phyloP scores from a whole-genome alignment of 2,329 filamentous ascomycete species.

The Fusarium clavum region DNA sequence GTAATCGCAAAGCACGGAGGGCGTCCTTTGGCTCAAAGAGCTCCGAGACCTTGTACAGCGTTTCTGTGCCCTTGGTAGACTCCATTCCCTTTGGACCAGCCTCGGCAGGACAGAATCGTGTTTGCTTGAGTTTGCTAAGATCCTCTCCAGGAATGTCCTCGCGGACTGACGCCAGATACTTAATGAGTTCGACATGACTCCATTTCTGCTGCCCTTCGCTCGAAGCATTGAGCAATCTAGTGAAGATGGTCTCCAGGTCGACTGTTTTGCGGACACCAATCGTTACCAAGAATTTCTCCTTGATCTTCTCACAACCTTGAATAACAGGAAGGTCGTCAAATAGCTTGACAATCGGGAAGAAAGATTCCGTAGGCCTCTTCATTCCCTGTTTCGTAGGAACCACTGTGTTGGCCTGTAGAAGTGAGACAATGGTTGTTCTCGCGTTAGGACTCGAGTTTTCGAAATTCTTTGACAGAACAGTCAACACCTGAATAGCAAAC shows the following conservation, averaged over 20 bases:
- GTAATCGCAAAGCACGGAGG: constrained; percentile 76
- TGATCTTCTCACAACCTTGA: constrained; percentile 79
- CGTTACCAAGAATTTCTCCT: constrained; percentile 87
- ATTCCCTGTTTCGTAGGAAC: constrained; percentile 94
- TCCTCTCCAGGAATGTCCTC: constrained; percentile 89
- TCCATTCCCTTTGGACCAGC: constrained; percentile 67
- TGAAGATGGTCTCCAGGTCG: constrained; percentile 93
- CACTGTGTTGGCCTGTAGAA: constrained; percentile 76
- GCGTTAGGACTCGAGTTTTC: constrained; percentile 77
- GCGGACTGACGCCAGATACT: constrained; percentile 90
- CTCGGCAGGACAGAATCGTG: constrained; percentile 86
- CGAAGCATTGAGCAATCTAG: constrained; percentile 77
- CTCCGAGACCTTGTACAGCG: constrained; percentile 78
- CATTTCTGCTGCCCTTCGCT: constrained; percentile 72
- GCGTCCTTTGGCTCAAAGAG: constrained; percentile 82
- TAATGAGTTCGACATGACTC: constrained; percentile 95
- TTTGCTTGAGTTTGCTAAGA: constrained; percentile 79
- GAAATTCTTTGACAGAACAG: constrained; percentile 89
- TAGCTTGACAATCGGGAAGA: constrained; percentile 92
- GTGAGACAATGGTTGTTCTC: constrained; percentile 71
- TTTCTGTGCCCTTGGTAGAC: constrained; percentile 61
- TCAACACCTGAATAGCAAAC: constrained; percentile 82
- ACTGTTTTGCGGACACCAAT: constrained; percentile 95
- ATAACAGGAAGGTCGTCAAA: constrained; percentile 94
- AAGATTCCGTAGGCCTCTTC: constrained; percentile 85